phyloP scores from a whole-genome alignment of 106 monocot species.

The Triglochin maritima region DNA sequence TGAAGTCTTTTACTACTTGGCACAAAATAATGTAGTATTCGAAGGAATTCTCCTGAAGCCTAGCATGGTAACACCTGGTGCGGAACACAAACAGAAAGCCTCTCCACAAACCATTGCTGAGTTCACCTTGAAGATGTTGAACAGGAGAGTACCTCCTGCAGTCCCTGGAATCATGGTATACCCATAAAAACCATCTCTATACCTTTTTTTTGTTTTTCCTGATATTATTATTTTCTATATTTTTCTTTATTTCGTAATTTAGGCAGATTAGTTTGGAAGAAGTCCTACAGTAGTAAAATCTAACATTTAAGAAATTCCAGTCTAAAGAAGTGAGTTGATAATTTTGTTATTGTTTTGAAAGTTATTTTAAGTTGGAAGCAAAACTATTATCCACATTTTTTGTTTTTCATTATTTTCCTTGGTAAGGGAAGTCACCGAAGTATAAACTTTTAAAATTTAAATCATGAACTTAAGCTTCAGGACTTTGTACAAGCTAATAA shows the following conservation, averaged over 20 bases:
- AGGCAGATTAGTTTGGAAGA: neutral
- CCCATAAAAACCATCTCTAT: neutral
- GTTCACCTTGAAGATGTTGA: conserved; percentile 60
- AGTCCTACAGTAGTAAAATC: too few species aligned
- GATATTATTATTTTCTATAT: neutral
- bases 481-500: too few species aligned
- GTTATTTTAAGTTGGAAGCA: too few species aligned
- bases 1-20: conserved; percentile 79
- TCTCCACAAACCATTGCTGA: conserved; percentile 77
- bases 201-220: neutral
- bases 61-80: conserved; percentile 96
- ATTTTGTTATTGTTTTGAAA: too few species aligned
- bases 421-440: too few species aligned
- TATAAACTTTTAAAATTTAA: too few species aligned
- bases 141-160: conserved; percentile 77
- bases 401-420: too few species aligned
- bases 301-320: too few species aligned
- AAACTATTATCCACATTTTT: too few species aligned
- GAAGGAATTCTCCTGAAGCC: conserved; percentile 92
- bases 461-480: too few species aligned
- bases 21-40: conserved; percentile 76
- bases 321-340: too few species aligned
- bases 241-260: neutral
- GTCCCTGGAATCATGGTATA: conserved; percentile 98
- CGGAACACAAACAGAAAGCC: conserved; percentile 81